Evolutionary conservation across 352 stramenopile genomes (phyloP).

Genomic region (Globisporangium abappressorium): DNA sequence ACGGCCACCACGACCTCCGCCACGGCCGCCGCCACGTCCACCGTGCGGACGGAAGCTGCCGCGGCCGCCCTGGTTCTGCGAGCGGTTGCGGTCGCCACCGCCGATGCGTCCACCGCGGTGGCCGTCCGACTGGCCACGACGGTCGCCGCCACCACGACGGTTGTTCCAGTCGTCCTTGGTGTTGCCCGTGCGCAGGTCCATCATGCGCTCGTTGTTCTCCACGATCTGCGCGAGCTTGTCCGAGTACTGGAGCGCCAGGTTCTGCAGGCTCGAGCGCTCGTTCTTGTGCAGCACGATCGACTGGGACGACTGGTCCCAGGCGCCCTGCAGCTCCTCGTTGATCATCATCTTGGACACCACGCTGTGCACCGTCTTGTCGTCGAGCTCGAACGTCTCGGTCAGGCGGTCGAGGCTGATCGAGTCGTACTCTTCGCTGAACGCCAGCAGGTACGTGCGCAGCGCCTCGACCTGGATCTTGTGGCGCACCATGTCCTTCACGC

Average conservation of each 20-base stretch:
- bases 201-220: slow-evolving; percentile 89
- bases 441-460: slow-evolving; percentile 95
- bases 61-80: slow-evolving; percentile 36
- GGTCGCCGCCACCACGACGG: slow-evolving; percentile 39
- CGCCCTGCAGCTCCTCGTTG: slow-evolving; percentile 95
- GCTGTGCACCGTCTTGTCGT: slow-evolving; percentile 94
- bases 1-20: slow-evolving; percentile 31
- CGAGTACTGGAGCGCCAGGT: slow-evolving; percentile 94
- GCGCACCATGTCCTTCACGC: slow-evolving; percentile 90
- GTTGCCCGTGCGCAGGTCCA: slow-evolving; percentile 72
- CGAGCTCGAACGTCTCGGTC: slow-evolving; percentile 97
- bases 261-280: slow-evolving; percentile 93
- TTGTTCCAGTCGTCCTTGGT: slow-evolving; percentile 68
- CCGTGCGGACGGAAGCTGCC: slow-evolving; percentile 47
- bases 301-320: slow-evolving; percentile 97
- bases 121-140: slow-evolving; percentile 31
- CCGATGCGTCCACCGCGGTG: slow-evolving; percentile 26
- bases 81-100: slow-evolving; percentile 21
- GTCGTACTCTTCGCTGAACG: slow-evolving; percentile 96
- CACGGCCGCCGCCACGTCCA: slow-evolving; percentile 42
- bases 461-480: slow-evolving; percentile 96
- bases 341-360: slow-evolving; percentile 99
- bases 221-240: slow-evolving; percentile 91
- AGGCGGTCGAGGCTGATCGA: slow-evolving; percentile 93
- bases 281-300: slow-evolving; percentile 95